Percentiles rank a stretch among this genome's conserved stretches.
These are phyloP conservation scores for Dictyostelium citrinum DNA, from an alignment of 78 protist genomes.

Conservation along the genomic window DNA sequence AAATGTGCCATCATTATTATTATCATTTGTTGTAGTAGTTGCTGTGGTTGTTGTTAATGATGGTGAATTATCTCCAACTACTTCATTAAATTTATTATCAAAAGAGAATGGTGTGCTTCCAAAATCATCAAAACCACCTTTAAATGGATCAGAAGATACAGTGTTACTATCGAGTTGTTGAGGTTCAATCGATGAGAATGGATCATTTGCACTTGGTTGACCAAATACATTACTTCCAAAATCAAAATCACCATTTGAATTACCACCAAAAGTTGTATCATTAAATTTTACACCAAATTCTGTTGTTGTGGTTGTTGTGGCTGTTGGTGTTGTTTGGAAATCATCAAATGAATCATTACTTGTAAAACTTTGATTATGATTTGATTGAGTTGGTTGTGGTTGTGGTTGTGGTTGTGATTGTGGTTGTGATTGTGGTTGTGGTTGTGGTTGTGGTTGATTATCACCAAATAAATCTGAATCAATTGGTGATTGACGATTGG, in stretches of 20 bases:
- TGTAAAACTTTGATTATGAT: neutral
- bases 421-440: neutral
- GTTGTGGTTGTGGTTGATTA: neutral
- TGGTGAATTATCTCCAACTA: neutral
- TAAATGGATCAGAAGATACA: neutral
- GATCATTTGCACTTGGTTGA: neutral
- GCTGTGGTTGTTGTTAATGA: neutral
- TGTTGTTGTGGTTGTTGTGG: conserved; percentile 12
- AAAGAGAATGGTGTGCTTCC: conserved; percentile 10
- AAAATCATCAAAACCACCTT: neutral
- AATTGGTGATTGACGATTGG: neutral
- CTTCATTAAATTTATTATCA: conserved; percentile 11
- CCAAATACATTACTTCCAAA: neutral
- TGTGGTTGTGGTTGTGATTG: neutral
- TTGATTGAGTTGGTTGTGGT: neutral
- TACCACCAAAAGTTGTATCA: neutral
- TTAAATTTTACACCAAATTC: neutral
- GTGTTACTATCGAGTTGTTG: neutral
- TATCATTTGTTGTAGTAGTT: neutral
- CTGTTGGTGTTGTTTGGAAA: conserved; percentile 5
- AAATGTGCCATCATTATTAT: neutral
- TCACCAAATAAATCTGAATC: neutral
- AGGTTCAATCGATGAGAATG: neutral
- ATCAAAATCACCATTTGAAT: neutral
- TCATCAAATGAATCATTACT: conserved; percentile 11